Percentiles rank a stretch among this genome's conserved stretches.
These are phyloP conservation scores for Fusarium newnesense DNA, from an alignment of 2,329 filamentous ascomycete species.

Conservation along the genomic window DNA sequence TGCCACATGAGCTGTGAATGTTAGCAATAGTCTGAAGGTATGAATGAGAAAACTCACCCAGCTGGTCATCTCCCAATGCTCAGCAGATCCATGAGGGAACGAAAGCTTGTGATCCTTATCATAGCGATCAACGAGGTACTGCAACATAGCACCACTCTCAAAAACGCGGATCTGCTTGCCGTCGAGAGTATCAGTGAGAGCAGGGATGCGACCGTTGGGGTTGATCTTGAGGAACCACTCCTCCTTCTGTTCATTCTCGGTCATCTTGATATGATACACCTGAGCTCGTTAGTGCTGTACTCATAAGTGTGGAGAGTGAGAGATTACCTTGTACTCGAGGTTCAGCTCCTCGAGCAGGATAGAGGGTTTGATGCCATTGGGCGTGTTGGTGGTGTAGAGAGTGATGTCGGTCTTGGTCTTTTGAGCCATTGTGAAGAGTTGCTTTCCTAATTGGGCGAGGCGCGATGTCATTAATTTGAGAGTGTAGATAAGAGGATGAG, in stretches of 20 bases:
- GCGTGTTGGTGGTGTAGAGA: conserved; percentile 84
- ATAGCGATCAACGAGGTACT: conserved; percentile 85
- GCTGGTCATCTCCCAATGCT: conserved; percentile 82
- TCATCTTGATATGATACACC: conserved; percentile 74
- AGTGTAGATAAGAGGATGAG: neutral
- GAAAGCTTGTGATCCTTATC: conserved; percentile 85
- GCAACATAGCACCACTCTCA: conserved; percentile 84
- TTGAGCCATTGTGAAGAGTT: conserved; percentile 46
- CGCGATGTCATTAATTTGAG: conserved; percentile 41
- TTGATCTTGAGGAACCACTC: conserved; percentile 92
- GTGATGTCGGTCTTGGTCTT: conserved; percentile 70
- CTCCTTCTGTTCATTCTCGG: conserved; percentile 82
- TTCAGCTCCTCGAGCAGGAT: conserved; percentile 88
- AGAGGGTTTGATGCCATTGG: conserved; percentile 90
- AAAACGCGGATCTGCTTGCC: conserved; percentile 80
- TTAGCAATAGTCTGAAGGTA: neutral
- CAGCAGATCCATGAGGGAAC: conserved; percentile 76
- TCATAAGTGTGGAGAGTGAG: neutral
- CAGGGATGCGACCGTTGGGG: conserved; percentile 91
- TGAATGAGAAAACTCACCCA: conserved; percentile 64
- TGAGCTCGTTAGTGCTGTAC: conserved; percentile 28
- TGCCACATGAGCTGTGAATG: conserved; percentile 70
- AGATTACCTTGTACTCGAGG: conserved; percentile 76
- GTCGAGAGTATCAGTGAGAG: conserved; percentile 83
- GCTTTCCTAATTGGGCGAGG: conserved; percentile 40